Evolutionary conservation across 208 protist species (phyloP).

Genomic region (Trypanosoma avium): DNA sequence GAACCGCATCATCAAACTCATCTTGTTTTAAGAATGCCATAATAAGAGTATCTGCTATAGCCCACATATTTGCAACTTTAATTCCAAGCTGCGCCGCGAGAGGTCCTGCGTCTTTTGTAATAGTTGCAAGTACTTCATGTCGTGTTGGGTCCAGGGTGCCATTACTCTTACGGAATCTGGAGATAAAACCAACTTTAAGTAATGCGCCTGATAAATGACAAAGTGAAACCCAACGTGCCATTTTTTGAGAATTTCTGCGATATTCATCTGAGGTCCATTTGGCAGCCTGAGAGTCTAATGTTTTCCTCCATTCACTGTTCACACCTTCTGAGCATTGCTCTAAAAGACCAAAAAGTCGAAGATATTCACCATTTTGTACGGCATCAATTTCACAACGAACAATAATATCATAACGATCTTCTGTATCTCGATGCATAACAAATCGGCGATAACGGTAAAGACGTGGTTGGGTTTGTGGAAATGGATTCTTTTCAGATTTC

Average conservation of each 20-base stretch:
- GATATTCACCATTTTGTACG: conserved; percentile 44
- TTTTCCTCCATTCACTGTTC: conserved; percentile 50
- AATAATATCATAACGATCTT: conserved; percentile 78
- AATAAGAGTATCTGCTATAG: conserved; percentile 68
- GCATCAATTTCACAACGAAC: conserved; percentile 88
- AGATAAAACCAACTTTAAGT: conserved; percentile 87
- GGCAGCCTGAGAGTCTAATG: conserved; percentile 46
- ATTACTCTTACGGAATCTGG: conserved; percentile 38
- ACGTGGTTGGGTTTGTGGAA: conserved; percentile 61
- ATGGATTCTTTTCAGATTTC: conserved; percentile 57
- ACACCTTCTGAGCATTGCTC: conserved; percentile 49
- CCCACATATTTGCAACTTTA: conserved; percentile 77
- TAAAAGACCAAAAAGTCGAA: conserved; percentile 82
- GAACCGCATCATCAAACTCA: conserved; percentile 38
- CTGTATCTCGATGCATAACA: conserved; percentile 64
- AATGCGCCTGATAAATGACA: conserved; percentile 67
- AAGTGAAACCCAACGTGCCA: conserved; percentile 85
- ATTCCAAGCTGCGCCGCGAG: conserved; percentile 72
- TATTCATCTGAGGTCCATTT: conserved; percentile 64
- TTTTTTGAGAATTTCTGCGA: conserved; percentile 70
- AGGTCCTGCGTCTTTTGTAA: conserved; percentile 49
- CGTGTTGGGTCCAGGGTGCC: conserved; percentile 36
- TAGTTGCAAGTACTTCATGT: conserved; percentile 65
- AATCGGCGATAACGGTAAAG: conserved; percentile 87
- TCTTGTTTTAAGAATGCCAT: conserved; percentile 52